phyloP scores from a whole-genome alignment of 306 rosid species.

The Vicia faba region DNA sequence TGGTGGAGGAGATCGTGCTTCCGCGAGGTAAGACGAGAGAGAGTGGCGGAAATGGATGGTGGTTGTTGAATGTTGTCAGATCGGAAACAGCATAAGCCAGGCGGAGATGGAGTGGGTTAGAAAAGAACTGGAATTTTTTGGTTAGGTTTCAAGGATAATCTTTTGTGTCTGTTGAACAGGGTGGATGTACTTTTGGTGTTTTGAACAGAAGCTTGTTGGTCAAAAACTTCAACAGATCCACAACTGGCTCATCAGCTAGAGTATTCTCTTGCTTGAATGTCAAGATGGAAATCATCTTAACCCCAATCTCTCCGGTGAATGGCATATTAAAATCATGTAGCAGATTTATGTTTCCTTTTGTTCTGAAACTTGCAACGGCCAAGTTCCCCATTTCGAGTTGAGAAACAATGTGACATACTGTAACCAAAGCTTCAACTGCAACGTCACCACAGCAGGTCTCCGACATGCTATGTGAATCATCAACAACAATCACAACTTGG shows the following conservation, averaged over 20 bases:
- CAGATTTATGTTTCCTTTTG: slow-evolving; percentile 74
- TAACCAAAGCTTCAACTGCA: slow-evolving; percentile 83
- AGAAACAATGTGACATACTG: slow-evolving; percentile 90
- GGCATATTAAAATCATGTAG: slow-evolving; percentile 86
- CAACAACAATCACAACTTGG: slow-evolving; percentile 88
- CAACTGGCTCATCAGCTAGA: slow-evolving; percentile 73
- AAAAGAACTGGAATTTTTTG: too few relatives aligned
- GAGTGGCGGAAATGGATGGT: too few relatives aligned
- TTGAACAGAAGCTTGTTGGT: slow-evolving; percentile 67
- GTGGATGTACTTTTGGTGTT: too few relatives aligned
- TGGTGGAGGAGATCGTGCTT: too few relatives aligned
- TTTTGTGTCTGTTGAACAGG: too few relatives aligned
- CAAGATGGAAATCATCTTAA: slow-evolving; percentile 83
- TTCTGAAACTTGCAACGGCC: slow-evolving; percentile 91
- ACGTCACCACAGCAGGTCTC: slow-evolving; percentile 73
- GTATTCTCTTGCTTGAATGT: slow-evolving; percentile 91
- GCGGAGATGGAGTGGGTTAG: too few relatives aligned
- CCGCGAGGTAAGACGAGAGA: too few relatives aligned
- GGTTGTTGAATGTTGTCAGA: too few relatives aligned
- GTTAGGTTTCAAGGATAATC: too few relatives aligned
- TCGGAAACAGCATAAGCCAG: too few relatives aligned
- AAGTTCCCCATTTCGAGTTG: slow-evolving; percentile 83
- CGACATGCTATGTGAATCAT: slow-evolving; percentile 94
- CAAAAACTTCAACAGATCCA: slow-evolving; percentile 72
- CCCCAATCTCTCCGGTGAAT: slow-evolving; percentile 76